These are phyloP conservation scores for Pichia deserticola DNA, from an alignment of 805 yeast species.

Conservation along the genomic window DNA sequence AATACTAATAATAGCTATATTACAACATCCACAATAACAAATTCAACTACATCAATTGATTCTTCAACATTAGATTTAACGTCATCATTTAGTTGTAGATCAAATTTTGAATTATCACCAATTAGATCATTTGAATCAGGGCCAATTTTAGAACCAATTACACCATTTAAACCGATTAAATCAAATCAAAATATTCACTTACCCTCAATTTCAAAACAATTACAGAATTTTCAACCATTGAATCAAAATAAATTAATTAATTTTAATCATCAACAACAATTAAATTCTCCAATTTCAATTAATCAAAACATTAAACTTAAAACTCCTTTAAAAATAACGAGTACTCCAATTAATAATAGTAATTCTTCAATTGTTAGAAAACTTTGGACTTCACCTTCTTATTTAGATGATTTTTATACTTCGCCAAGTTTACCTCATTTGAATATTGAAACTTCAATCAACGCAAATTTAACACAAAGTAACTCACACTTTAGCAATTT, in stretches of 20 bases:
- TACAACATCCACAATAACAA: no score
- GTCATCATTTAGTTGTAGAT: slow-evolving; percentile 59
- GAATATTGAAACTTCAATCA: background rate
- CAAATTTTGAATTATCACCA: slow-evolving; percentile 59
- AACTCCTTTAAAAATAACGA: slow-evolving; percentile 2
- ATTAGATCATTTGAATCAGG: slow-evolving; percentile 49
- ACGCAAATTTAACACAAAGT: no score
- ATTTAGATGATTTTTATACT: slow-evolving; percentile 59
- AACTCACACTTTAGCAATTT: no score
- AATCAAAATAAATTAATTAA: background rate
- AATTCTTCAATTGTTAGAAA: slow-evolving; percentile 37
- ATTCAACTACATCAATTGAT: slow-evolving; percentile 1
- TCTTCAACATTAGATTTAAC: slow-evolving; percentile 43
- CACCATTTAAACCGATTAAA: slow-evolving; percentile 45
- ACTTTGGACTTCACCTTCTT: slow-evolving; percentile 60
- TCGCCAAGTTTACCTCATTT: slow-evolving; percentile 31
- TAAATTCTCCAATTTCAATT: background rate
- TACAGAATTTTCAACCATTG: slow-evolving; percentile 4
- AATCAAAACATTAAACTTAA: background rate
- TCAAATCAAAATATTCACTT: slow-evolving; percentile 7
- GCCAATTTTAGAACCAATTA: slow-evolving; percentile 57
- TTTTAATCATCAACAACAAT: background rate
- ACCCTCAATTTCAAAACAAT: slow-evolving; percentile 14
- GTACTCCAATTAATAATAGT: background rate
- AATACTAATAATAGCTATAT: no score